A percentile compares a stretch with the other conserved stretches of the same genome.
phyloP scores from a whole-genome alignment of 768 basidiomycete species.

The Mycena galopus region DNA sequence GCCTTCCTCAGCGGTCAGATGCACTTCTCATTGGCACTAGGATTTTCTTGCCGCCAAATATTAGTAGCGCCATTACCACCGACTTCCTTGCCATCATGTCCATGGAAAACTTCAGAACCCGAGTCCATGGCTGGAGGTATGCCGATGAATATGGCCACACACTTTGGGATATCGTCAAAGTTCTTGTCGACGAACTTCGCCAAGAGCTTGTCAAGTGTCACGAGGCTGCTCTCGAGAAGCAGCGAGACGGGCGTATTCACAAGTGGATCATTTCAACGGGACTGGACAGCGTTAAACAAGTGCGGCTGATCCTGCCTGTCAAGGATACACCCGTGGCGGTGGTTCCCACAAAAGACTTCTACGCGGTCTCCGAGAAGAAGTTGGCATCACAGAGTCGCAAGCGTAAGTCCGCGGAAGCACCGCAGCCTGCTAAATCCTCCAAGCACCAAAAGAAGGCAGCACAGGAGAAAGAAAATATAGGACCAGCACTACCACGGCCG shows the following conservation, averaged over 20 bases:
- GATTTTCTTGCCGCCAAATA: background rate
- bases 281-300: background rate
- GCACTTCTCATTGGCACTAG: background rate
- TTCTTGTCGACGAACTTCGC: background rate
- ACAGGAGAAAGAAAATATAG: background rate
- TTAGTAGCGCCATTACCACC: background rate
- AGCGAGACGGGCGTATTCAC: background rate
- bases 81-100: background rate
- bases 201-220: background rate
- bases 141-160: background rate
- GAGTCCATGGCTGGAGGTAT: background rate
- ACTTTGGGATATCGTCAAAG: background rate
- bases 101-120: background rate
- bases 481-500: too few species aligned
- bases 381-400: background rate
- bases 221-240: background rate
- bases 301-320: background rate
- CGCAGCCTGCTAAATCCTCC: background rate
- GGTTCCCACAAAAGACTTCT: background rate
- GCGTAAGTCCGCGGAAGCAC: background rate
- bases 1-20: background rate
- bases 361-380: background rate
- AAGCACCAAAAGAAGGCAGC: background rate
- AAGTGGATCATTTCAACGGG: background rate
- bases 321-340: background rate